Base-by-base conservation (phyloP, 192 early-diverging fungal species). In the Podila horticola region DNA sequence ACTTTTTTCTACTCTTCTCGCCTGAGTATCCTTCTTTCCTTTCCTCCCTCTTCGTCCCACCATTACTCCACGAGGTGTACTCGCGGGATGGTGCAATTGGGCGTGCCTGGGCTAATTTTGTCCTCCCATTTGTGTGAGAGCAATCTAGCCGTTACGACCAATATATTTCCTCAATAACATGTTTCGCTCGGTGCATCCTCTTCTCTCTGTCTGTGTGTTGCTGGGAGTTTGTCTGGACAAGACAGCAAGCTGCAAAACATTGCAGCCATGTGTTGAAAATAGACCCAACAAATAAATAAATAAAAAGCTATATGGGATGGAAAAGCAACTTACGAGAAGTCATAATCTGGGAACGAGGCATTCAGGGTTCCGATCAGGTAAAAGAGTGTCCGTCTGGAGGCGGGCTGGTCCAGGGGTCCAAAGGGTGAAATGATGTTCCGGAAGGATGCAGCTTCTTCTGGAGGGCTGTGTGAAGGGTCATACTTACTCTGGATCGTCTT, bases 291-390 rank as follows among this genome's bases (percentile, higher is more conserved):
- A 55, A 61, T n/a, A n/a, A 24, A 50, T 20, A 66, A 17, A 30
- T 48, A 59, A 50, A 13, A 6, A 48, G 34, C 51, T 20, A 30
- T 17, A 57, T 11, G 6, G 6, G 59, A 3, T 30, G 26, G 15
- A 8, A 19, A 28, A 38, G 9, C 22, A 22, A 75, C 82, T 52
- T 85, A 93, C 92, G 92, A 96, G 87, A 97, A 99, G 82, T 98
- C 98, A 82, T 98, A 96, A 83, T 99, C 97, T 15, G 98, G 97
- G 69, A 94, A 99, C 11, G 94, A 94, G 5, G 96, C 93, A 82
- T 99, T 99, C 50, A 99, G 86, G 10, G 98, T 99, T 15, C 94
- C 95, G 24, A 99, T 92, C 31, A 99, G 87, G 69, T 97, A 97
- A 76, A 98, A 98, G 49, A 98, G 87, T 8, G 94, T 96, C 85